A percentile compares a stretch with the other conserved stretches of the same genome.
phyloP scores from a whole-genome alignment of 306 rosid species.

The Mucuna pruriens region DNA sequence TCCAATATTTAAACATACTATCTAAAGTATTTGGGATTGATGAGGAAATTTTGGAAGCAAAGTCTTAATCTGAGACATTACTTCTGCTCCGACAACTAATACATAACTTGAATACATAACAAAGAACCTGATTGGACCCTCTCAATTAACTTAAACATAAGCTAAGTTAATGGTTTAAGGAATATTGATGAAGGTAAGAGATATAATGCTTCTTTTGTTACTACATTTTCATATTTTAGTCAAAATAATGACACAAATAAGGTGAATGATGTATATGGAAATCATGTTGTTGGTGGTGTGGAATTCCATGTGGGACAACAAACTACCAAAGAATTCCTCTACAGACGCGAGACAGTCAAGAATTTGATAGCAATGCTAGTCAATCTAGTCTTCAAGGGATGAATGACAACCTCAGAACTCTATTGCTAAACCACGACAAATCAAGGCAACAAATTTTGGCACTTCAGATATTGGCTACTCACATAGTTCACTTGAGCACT shows the following conservation, averaged over 20 bases:
- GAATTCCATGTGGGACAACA: conserved; percentile 48
- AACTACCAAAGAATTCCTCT: conserved; percentile 44
- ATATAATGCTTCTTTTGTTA: conserved; percentile 44
- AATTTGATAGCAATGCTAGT: conserved; percentile 46
- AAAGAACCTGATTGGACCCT: too few species aligned
- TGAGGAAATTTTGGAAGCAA: too few species aligned
- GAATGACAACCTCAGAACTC: conserved; percentile 63
- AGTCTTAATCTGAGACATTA: too few species aligned
- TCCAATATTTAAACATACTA: too few species aligned
- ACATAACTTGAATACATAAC: too few species aligned
- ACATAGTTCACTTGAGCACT: conserved; percentile 43
- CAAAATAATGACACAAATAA: conserved; percentile 45
- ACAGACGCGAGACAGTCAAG: conserved; percentile 51
- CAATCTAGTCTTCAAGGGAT: conserved; percentile 50
- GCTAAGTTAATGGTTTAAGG: too few species aligned
- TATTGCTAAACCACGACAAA: conserved; percentile 45
- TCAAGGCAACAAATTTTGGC: conserved; percentile 54
- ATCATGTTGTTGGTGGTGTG: conserved; percentile 41
- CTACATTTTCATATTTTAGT: conserved; percentile 45
- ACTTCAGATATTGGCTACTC: conserved; percentile 43
- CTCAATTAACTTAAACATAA: too few species aligned
- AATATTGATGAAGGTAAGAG: conserved; percentile 50
- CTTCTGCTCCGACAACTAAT: too few species aligned
- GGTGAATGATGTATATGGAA: conserved; percentile 42
- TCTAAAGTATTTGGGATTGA: too few species aligned